phyloP scores from a whole-genome alignment of 306 rosid genomes.

The Cicer yamashitae region DNA sequence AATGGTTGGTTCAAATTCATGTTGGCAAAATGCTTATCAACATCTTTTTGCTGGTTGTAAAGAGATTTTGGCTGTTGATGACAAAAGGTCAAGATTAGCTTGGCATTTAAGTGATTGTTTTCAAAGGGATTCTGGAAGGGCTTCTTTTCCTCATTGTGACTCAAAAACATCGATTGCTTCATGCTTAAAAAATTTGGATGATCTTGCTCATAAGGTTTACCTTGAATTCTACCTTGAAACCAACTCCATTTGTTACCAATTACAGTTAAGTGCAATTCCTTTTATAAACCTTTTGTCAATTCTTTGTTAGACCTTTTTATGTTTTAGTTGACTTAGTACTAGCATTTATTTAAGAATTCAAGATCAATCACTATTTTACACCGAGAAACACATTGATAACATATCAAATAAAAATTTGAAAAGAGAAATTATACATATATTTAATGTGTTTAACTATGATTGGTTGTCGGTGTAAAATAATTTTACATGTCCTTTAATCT shows the following conservation, averaged over 20 bases:
- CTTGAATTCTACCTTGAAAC: slow-evolving; percentile 92
- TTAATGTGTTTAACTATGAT: no score
- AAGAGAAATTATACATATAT: no score
- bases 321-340: no score
- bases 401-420: no score
- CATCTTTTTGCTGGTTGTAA: slow-evolving; percentile 78
- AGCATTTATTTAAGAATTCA: no score
- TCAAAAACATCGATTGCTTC: slow-evolving; percentile 51
- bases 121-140: slow-evolving; percentile 78
- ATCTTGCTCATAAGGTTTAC: slow-evolving; percentile 67
- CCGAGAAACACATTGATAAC: no score
- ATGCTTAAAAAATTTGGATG: slow-evolving; percentile 60
- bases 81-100: slow-evolving; percentile 76
- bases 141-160: slow-evolving; percentile 71
- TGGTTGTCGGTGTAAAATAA: no score
- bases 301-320: no score
- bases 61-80: slow-evolving; percentile 65
- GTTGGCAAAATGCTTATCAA: slow-evolving; percentile 77
- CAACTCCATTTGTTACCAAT: slow-evolving; percentile 77
- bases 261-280: slow-evolving; percentile 67
- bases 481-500: no score
- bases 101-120: slow-evolving; percentile 95
- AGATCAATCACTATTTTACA: no score
- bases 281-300: background rate
- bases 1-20: slow-evolving; percentile 57